These are phyloP conservation scores for Starmera quercuum DNA, from an alignment of 805 yeast species.

Conservation along the genomic window DNA sequence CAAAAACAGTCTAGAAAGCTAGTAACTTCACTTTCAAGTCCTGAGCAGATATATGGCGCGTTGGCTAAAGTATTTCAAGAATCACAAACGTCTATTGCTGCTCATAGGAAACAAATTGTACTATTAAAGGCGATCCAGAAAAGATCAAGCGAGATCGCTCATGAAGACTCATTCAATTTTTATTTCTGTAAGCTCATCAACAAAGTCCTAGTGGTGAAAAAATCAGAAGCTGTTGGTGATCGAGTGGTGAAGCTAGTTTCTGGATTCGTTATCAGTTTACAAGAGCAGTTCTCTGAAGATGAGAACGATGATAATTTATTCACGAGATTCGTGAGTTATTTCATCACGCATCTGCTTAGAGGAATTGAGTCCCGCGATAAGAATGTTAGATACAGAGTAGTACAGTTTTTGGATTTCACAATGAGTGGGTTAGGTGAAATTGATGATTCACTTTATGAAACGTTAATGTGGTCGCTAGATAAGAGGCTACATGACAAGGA, in stretches of 20 bases:
- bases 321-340: slow-evolving; percentile 46
- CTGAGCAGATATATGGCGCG: slow-evolving; percentile 34
- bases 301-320: slow-evolving; percentile 35
- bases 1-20: slow-evolving; percentile 8
- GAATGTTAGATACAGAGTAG: slow-evolving; percentile 71
- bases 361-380: slow-evolving; percentile 75
- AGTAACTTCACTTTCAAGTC: slow-evolving; percentile 15
- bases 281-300: slow-evolving; percentile 20
- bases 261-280: slow-evolving; percentile 45
- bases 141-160: slow-evolving; percentile 43
- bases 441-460: slow-evolving; percentile 62
- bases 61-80: slow-evolving; percentile 71
- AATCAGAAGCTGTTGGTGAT: slow-evolving; percentile 66
- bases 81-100: slow-evolving; percentile 65
- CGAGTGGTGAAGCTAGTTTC: slow-evolving; percentile 63
- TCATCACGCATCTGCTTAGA: slow-evolving; percentile 61
- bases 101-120: slow-evolving; percentile 69
- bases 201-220: slow-evolving; percentile 59
- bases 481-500: slow-evolving; percentile 71
- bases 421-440: slow-evolving; percentile 70
- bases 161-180: slow-evolving; percentile 51
- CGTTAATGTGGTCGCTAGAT: slow-evolving; percentile 51
- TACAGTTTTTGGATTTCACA: slow-evolving; percentile 64
- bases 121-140: slow-evolving; percentile 52
- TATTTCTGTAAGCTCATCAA: slow-evolving; percentile 56